Percentiles rank a stretch among this genome's conserved stretches.
phyloP scores from a whole-genome alignment of 768 basidiomycete genomes.

The Coprinellus aureogranulatus region DNA sequence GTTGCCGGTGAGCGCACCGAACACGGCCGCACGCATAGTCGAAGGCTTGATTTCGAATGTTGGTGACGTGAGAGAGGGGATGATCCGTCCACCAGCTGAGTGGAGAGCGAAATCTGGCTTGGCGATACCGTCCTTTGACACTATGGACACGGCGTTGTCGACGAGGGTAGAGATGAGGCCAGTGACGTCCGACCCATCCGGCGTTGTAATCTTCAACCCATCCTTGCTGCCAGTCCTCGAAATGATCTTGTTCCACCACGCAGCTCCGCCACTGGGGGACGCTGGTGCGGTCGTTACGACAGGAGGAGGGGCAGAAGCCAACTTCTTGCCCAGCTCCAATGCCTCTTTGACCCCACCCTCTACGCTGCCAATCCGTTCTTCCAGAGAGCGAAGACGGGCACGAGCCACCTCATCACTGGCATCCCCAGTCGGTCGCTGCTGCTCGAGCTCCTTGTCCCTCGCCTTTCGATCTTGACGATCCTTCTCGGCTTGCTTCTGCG shows the following conservation, averaged over 20 bases:
- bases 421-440: conserved; percentile 15
- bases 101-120: conserved; percentile 84
- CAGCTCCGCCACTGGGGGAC: conserved; percentile 31
- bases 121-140: conserved; percentile 69
- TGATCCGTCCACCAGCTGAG: conserved; percentile 75
- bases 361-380: conserved; percentile 58
- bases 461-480: conserved; percentile 18
- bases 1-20: conserved; percentile 59
- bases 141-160: conserved; percentile 65
- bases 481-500: conserved; percentile 20
- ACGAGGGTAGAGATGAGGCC: conserved; percentile 73
- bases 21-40: conserved; percentile 44
- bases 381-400: conserved; percentile 51
- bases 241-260: conserved; percentile 72
- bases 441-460: conserved; percentile 14
- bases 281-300: conserved; percentile 18
- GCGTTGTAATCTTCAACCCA: conserved; percentile 63
- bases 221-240: conserved; percentile 39
- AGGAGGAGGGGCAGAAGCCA: conserved; percentile 12
- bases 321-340: conserved; percentile 56
- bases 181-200: conserved; percentile 71
- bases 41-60: conserved; percentile 67
- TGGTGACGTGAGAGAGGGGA: conserved; percentile 80
- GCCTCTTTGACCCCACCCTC: conserved; percentile 71
- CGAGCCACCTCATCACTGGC: conserved; percentile 56